A percentile compares a stretch with the other conserved stretches of the same genome.
phyloP scores from a whole-genome alignment of 208 protist genomes.

The Trypanosoma mega region DNA sequence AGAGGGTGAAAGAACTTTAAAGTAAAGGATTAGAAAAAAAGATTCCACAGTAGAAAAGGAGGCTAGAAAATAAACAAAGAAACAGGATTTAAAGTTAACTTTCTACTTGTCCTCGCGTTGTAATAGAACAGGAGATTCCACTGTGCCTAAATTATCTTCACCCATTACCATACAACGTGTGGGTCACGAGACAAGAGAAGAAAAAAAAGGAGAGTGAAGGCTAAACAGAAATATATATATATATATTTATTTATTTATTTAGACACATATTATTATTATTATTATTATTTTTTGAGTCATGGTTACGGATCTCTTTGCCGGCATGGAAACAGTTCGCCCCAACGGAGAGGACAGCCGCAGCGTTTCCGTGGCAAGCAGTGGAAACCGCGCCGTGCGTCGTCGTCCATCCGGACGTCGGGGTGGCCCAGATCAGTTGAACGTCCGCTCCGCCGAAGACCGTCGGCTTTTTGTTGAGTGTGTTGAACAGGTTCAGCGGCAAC shows the following conservation, averaged over 20 bases:
- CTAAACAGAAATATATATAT: conserved; percentile 6
- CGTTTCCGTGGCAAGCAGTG: conserved; percentile 10
- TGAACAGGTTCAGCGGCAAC: conserved; percentile 77
- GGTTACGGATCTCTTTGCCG: conserved; percentile 39
- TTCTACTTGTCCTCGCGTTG: too few relatives aligned
- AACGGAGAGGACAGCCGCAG: neutral
- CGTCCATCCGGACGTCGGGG: conserved; percentile 5
- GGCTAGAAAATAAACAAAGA: too few relatives aligned
- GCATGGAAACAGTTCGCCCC: too few relatives aligned
- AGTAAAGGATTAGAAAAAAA: too few relatives aligned
- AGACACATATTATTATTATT: too few relatives aligned
- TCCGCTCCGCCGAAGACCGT: conserved; percentile 37
- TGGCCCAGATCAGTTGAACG: conserved; percentile 13
- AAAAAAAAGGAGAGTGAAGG: neutral
- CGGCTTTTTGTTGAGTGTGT: conserved; percentile 77
- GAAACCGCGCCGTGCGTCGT: neutral
- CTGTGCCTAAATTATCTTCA: too few relatives aligned
- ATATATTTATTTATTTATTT: too few relatives aligned
- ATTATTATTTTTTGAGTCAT: conserved; percentile 20
- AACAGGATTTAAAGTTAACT: too few relatives aligned
- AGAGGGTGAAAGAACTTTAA: too few relatives aligned
- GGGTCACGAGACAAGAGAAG: neutral
- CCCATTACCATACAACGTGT: too few relatives aligned
- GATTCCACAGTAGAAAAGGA: too few relatives aligned
- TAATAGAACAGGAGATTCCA: too few relatives aligned